Conservation (phyloP, 2,329 filamentous ascomycete species). For the Thielaviopsis musarum region DNA sequence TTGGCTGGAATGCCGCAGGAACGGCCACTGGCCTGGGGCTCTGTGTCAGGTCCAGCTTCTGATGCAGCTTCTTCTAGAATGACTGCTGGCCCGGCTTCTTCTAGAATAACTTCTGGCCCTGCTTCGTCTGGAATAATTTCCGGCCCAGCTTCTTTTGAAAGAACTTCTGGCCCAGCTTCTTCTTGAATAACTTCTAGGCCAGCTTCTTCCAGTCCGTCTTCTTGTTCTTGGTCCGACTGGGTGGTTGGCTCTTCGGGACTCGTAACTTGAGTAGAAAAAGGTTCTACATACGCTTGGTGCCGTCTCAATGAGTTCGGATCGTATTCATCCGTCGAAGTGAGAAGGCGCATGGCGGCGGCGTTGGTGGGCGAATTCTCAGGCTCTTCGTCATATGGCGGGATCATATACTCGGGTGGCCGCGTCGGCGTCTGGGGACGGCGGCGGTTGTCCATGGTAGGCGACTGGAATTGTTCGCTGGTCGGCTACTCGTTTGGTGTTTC, state of each 20-base stretch:
- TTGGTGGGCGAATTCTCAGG: constrained; percentile 27
- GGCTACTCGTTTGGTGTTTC: background rate
- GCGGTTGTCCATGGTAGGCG: constrained; percentile 8
- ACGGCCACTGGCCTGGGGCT: background rate
- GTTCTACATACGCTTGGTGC: constrained; percentile 36
- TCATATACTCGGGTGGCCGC: constrained; percentile 39
- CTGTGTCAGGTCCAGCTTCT: background rate
- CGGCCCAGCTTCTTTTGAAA: background rate
- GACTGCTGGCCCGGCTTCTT: background rate
- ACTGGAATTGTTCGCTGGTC: background rate
- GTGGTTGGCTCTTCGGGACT: background rate
- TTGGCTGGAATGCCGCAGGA: background rate
- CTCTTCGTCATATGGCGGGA: constrained; percentile 40
- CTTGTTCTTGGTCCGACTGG: background rate
- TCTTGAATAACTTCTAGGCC: too few relatives aligned
- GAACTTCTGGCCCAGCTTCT: too few relatives aligned
- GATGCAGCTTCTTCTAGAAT: background rate
- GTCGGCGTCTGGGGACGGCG: constrained; percentile 22
- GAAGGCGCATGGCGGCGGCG: constrained; percentile 38
- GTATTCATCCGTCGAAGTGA: constrained; percentile 44
- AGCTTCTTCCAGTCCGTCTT: too few relatives aligned
- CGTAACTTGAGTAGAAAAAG: background rate
- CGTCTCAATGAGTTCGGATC: constrained; percentile 21
- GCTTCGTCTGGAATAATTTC: background rate
- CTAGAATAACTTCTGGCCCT: too few relatives aligned